phyloP scores from a whole-genome alignment of 2,329 filamentous ascomycete genomes.

The Colletotrichum navitas region DNA sequence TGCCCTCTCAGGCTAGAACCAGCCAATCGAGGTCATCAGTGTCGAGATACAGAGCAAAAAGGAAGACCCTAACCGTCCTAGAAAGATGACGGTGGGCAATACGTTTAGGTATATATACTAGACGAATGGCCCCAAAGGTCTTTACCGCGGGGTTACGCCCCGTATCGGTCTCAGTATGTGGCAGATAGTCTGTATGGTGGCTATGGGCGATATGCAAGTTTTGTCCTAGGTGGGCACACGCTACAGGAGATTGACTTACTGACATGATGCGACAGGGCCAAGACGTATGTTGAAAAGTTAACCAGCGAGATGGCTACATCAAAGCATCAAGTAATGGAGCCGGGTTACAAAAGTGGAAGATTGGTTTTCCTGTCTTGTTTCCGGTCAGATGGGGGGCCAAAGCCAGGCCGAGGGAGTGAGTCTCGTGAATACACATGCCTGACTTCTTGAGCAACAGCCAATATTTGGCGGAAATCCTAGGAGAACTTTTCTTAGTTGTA shows the following conservation, averaged over 20 bases:
- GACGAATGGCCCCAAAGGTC: slow-evolving; percentile 87
- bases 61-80: slow-evolving; percentile 95
- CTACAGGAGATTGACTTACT: slow-evolving; percentile 45
- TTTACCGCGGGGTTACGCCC: slow-evolving; percentile 95
- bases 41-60: slow-evolving; percentile 99
- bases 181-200: slow-evolving; percentile 99
- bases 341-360: too few relatives aligned
- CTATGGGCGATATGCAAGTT: slow-evolving; percentile 94
- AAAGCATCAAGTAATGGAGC: slow-evolving; percentile 73
- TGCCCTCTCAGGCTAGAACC: slow-evolving; percentile 97
- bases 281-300: slow-evolving; percentile 73
- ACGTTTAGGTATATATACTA: slow-evolving; percentile 88
- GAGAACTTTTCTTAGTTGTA: too few relatives aligned
- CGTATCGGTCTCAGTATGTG: slow-evolving; percentile 95
- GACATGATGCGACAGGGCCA: not conserved
- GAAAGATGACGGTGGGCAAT: slow-evolving; percentile 98
- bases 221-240: not conserved
- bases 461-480: too few relatives aligned
- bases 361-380: too few relatives aligned
- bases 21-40: slow-evolving; percentile 99
- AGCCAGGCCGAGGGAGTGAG: too few relatives aligned
- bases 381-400: too few relatives aligned
- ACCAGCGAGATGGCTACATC: slow-evolving; percentile 74
- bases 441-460: too few relatives aligned
- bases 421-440: too few relatives aligned